Evolutionary conservation across 306 rosid genomes (phyloP), one percentile per base, ranked within the genome.

Genomic region (Spatholobus suberectus): DNA sequence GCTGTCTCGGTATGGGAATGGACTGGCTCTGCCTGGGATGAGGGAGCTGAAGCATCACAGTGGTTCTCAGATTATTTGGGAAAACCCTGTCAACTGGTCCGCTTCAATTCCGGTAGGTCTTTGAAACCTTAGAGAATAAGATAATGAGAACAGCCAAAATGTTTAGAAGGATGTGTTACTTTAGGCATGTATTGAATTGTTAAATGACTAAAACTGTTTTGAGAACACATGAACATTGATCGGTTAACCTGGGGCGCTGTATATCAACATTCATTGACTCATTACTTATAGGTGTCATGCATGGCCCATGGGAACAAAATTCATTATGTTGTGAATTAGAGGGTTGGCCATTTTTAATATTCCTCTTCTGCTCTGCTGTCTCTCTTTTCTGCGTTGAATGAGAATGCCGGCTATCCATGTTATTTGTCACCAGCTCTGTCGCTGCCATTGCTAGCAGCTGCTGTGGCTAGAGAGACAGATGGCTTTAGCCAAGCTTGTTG

Each of bases 1-100:
- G 94, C 87, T 81, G 81, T 59, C 37, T 26, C 67, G 1, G 68
- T 61, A 26, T 61, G 68, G 68, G 68, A 59, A 61, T 61, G 68
- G 38, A 61, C 18, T 12, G 38, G 38, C 3, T 26, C 68, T 26
- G 38, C 68, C n/a, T 59, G n/a, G 67, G 37, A 59, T 59, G 67
- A 59, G 67, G 67, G 67, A 59, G n/a, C 67, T 26, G 37, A 61
- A 61, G 38, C 68, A 26, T 61, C 68, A 1, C 68, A 61, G 38
- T 61, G 68, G 38, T 61, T 61, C 68, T 61, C 68, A 26, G 38
- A 26, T 27, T 61, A 27, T 61, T 61, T 61, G 13, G 38, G 68
- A 61, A 61, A 61, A 61, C 40, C 68, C n/a, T 61, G 18, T 61
- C 68, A 61, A 27, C 38, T 61, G 10, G 38, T 61, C 5, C 68